phyloP scores from a whole-genome alignment of 2,329 filamentous ascomycete species.

The Cladosporium sp. region DNA sequence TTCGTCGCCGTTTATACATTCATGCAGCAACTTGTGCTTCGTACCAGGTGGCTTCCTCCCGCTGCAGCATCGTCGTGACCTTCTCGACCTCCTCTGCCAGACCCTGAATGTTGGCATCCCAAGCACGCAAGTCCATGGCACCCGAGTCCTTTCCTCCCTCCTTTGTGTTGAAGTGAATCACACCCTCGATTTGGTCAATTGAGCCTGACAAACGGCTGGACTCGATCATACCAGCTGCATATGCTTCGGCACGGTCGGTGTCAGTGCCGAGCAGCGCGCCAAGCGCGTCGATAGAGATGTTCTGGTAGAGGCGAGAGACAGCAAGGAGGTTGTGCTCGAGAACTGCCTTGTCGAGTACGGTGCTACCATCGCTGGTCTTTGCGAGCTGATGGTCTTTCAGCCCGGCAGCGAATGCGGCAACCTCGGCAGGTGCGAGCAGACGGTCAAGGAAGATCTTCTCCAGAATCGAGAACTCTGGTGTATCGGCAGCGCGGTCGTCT shows the following conservation, averaged over 20 bases:
- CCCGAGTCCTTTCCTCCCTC: constrained; percentile 35
- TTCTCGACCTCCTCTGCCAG: constrained; percentile 88
- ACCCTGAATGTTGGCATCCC: constrained; percentile 86
- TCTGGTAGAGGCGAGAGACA: constrained; percentile 63
- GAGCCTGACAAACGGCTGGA: constrained; percentile 83
- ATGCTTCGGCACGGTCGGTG: constrained; percentile 81
- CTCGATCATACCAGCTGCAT: constrained; percentile 93
- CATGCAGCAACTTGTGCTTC: constrained; percentile 43
- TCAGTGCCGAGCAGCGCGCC: constrained; percentile 77
- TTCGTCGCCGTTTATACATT: neutral
- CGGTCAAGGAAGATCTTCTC: constrained; percentile 98
- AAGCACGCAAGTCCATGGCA: constrained; percentile 74
- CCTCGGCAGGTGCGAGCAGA: constrained; percentile 77
- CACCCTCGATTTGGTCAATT: constrained; percentile 89
- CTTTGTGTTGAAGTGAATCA: constrained; percentile 83
- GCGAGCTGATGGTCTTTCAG: constrained; percentile 88
- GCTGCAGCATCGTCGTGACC: constrained; percentile 77
- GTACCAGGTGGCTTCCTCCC: constrained; percentile 68
- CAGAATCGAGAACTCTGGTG: constrained; percentile 81
- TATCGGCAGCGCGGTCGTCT: constrained; percentile 76
- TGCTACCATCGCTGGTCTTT: constrained; percentile 84
- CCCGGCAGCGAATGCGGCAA: constrained; percentile 78
- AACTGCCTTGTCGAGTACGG: constrained; percentile 88
- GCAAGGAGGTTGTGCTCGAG: constrained; percentile 94
- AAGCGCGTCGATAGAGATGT: constrained; percentile 65